Percentiles rank a stretch among this genome's conserved stretches.
phyloP scores from a whole-genome alignment of 352 stramenopile genomes.

The Pythium sp. region DNA sequence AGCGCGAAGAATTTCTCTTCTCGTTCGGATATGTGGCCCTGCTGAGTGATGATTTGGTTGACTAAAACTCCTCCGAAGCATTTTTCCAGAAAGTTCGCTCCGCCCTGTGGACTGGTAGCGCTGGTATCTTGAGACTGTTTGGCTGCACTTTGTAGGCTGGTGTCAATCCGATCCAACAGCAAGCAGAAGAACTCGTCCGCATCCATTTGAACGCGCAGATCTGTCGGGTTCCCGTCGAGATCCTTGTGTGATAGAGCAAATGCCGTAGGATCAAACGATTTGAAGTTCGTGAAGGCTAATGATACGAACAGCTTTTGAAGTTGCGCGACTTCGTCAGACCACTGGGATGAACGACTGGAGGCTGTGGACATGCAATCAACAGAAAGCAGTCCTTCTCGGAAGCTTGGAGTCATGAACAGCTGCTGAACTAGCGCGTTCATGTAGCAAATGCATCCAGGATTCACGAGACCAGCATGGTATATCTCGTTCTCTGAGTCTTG shows the following conservation, averaged over 20 bases:
- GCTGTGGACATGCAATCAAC: conserved; percentile 24
- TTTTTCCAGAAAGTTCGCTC: conserved; percentile 25
- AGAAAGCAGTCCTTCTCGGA: conserved; percentile 48
- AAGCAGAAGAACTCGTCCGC: conserved; percentile 82
- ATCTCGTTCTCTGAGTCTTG: conserved; percentile 23
- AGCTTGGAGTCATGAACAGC: conserved; percentile 83
- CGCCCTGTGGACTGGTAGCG: background rate
- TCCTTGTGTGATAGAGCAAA: conserved; percentile 73
- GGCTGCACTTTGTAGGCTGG: conserved; percentile 7
- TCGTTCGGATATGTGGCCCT: conserved; percentile 72
- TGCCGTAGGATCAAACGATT: conserved; percentile 51
- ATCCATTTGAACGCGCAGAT: conserved; percentile 80
- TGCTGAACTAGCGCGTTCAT: conserved; percentile 99
- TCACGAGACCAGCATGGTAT: conserved; percentile 89
- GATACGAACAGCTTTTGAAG: conserved; percentile 72
- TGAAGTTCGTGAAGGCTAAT: conserved; percentile 40
- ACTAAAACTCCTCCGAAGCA: conserved; percentile 79
- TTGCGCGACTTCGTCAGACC: conserved; percentile 52
- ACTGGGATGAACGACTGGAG: conserved; percentile 19
- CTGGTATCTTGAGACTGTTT: background rate
- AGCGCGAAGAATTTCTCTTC: conserved; percentile 86
- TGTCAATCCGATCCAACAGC: conserved; percentile 78
- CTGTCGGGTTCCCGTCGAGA: conserved; percentile 67
- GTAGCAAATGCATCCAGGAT: conserved; percentile 99
- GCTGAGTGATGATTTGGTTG: conserved; percentile 81